Conservation (phyloP, 2,329 filamentous ascomycete genomes). For the Colletotrichum falcatum region DNA sequence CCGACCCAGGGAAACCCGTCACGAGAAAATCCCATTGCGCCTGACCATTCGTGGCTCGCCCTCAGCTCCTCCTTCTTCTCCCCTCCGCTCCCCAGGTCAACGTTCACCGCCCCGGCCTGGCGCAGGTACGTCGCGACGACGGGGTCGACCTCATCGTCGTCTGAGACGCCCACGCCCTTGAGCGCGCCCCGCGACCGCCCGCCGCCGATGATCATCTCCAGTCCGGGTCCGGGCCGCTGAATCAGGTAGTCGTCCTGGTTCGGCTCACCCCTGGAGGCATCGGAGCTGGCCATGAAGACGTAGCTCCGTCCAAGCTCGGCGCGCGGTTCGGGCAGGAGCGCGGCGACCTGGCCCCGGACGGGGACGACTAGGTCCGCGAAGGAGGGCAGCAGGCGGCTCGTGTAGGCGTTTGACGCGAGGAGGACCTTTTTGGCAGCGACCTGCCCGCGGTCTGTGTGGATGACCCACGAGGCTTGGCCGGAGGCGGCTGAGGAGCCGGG, state of each 20-base stretch:
- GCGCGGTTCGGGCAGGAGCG: slow-evolving; percentile 63
- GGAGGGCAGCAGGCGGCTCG: slow-evolving; percentile 77
- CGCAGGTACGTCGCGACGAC: slow-evolving; percentile 68
- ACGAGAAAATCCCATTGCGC: slow-evolving; percentile 81
- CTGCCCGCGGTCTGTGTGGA: slow-evolving; percentile 77
- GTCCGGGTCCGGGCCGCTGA: slow-evolving; percentile 70
- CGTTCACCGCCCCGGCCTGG: slow-evolving; percentile 52
- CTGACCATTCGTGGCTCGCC: slow-evolving; percentile 77
- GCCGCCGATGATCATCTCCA: slow-evolving; percentile 78
- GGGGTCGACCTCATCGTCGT: slow-evolving; percentile 69
- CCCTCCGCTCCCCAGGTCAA: slow-evolving; percentile 56
- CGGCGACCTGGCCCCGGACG: slow-evolving; percentile 78
- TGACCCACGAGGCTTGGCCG: slow-evolving; percentile 60
- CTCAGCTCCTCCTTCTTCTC: slow-evolving; percentile 57
- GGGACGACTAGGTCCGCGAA: slow-evolving; percentile 82
- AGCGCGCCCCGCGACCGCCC: slow-evolving; percentile 68
- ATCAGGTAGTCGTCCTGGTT: slow-evolving; percentile 79
- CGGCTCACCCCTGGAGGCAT: slow-evolving; percentile 43
- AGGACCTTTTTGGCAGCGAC: slow-evolving; percentile 74
- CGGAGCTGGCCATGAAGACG: slow-evolving; percentile 64
- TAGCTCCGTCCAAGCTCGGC: slow-evolving; percentile 68
- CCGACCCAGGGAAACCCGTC: slow-evolving; percentile 80
- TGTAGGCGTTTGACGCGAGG: slow-evolving; percentile 87
- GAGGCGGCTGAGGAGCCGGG: background rate
- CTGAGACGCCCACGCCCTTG: slow-evolving; percentile 67